phyloP scores from a whole-genome alignment of 2,329 filamentous ascomycete genomes.

The Alternaria conjuncta region DNA sequence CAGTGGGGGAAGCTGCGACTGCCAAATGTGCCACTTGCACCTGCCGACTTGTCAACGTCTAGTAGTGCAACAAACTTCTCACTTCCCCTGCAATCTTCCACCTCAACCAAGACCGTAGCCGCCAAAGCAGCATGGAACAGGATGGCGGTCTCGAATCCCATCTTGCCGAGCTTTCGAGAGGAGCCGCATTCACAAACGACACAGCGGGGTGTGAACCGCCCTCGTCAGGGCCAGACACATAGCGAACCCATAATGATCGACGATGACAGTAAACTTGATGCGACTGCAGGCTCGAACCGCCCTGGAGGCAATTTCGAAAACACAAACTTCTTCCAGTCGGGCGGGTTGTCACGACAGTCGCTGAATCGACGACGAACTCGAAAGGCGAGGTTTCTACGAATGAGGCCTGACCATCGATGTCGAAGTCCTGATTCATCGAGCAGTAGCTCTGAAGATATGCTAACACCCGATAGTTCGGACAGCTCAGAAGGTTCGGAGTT shows the following conservation, averaged over 20 bases:
- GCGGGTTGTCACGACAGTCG: background rate
- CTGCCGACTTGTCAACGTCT: background rate
- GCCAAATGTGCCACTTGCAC: background rate
- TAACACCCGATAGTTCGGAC: background rate
- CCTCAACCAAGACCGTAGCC: background rate
- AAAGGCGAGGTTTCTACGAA: background rate
- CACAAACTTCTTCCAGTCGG: slow-evolving; percentile 3
- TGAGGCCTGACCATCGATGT: background rate
- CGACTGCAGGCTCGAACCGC: background rate
- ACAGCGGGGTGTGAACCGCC: background rate
- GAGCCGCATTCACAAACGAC: background rate
- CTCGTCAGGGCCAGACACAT: background rate
- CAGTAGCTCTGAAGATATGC: background rate
- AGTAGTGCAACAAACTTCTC: background rate
- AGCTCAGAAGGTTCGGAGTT: background rate
- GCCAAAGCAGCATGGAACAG: background rate
- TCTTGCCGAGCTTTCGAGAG: background rate
- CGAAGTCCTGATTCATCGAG: background rate
- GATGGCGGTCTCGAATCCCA: background rate
- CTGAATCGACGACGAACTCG: background rate
- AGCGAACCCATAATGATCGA: background rate
- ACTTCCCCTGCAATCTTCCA: background rate
- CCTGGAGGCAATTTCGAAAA: background rate
- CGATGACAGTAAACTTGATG: background rate
- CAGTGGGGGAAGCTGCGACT: slow-evolving; percentile 1